Evolutionary conservation across 192 early-diverging fungal species (phyloP), one percentile per base, ranked within the genome.

Genomic region (Phlyctochytrium arcticum): DNA sequence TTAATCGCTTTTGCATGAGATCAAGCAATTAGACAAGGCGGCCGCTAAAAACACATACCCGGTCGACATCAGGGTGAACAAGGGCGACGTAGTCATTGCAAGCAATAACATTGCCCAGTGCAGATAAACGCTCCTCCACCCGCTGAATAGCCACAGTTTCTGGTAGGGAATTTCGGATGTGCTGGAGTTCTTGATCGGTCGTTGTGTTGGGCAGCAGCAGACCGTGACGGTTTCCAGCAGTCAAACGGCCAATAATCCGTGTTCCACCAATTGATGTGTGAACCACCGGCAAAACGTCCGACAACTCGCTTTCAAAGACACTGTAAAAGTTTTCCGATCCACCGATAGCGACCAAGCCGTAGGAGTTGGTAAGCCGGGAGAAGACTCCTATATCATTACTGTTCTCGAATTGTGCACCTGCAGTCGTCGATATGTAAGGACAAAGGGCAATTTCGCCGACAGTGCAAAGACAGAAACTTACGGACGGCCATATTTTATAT

Each of bases 241-340:
- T 91, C 56, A 99, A 83, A 34, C 96, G 88, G 53, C 96, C 96
- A 59, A 99, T 84, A 65, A 99, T 96, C 56, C 96, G 91, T 24
- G 92, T 97, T 39, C 96, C 95, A 48, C 88, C 96, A 72, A 99
- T 97, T 23, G 92, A 92, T 33, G 94, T 93, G 77, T 97, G 95
- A 60, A 99, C 82, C 39, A 99, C 90, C 5, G 96, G 96, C 70
- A 99, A 83, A 7, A 96, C 92, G 77, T 98, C 96, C 51, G 81
- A 84, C 23, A 99, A 82, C 80, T 98, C 92, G 73, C 87, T 83
- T 77, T 98, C 96, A 70, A 98, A 98, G 46, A 93, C 89, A 77
- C 91, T 92, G 85, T 99, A 99, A 84, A 99, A 99, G 89, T 98
- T 99, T 72, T 98, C 96, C 10, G 94, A 97, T 36, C 96, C 96